phyloP scores from a whole-genome alignment of 202 grass and related monocot species.

The Brachypodium distachyon region DNA sequence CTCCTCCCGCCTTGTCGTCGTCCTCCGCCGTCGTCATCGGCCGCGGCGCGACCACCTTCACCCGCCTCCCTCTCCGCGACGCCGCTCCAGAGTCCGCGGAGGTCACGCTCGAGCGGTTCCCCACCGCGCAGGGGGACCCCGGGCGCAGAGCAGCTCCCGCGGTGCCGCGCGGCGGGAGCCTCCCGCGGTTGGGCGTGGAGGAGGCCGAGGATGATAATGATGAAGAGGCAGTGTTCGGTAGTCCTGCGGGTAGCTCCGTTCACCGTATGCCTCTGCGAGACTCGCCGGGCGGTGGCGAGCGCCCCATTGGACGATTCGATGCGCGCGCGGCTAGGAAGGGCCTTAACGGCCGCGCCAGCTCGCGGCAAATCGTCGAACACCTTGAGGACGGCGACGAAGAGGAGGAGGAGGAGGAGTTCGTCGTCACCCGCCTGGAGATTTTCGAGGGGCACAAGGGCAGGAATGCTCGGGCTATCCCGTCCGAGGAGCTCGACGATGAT shows the following conservation, averaged over 20 bases:
- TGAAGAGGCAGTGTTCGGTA: not conserved
- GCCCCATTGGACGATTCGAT: slow-evolving; percentile 12
- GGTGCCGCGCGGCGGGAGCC: slow-evolving; percentile 5
- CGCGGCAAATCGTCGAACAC: slow-evolving; percentile 32
- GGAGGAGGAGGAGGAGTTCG: not conserved
- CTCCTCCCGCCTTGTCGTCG: slow-evolving; percentile 10
- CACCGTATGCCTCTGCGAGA: slow-evolving; percentile 6
- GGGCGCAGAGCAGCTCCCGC: not conserved
- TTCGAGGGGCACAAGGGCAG: slow-evolving; percentile 4
- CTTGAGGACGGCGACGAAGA: not conserved
- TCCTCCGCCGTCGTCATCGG: not conserved
- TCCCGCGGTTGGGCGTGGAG: slow-evolving; percentile 10
- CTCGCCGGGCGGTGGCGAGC: not conserved
- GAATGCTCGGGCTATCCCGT: not conserved
- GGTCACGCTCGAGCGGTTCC: slow-evolving; percentile 57
- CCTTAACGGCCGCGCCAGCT: not conserved
- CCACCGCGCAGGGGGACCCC: slow-evolving; percentile 20
- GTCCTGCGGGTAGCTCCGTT: slow-evolving; percentile 23
- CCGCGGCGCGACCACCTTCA: slow-evolving; percentile 69
- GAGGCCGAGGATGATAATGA: not conserved
- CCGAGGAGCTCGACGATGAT: slow-evolving; percentile 3
- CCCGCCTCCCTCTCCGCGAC: slow-evolving; percentile 63
- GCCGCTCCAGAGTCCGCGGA: slow-evolving; percentile 30
- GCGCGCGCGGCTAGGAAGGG: not conserved
- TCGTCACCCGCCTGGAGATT: slow-evolving; percentile 21